Conservation (phyloP, 148 eudicot genomes). For the Fagopyrum tataricum region DNA sequence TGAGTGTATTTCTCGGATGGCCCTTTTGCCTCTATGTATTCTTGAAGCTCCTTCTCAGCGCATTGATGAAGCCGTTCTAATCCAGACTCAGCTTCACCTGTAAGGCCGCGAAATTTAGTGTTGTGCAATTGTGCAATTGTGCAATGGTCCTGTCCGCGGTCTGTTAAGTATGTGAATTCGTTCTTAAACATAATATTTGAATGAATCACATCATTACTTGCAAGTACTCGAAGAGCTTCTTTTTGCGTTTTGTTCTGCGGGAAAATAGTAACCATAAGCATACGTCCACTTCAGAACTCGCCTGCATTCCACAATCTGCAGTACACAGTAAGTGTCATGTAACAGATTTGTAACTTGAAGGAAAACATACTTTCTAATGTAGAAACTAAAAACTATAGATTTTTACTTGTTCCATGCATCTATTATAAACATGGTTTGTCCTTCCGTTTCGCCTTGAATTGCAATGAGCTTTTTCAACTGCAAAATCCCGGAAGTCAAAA, state of each 20-base stretch:
- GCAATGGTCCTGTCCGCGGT: too few species aligned
- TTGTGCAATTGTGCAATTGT: too few species aligned
- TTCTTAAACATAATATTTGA: too few species aligned
- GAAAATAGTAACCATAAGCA: constrained; percentile 85
- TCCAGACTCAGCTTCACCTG: constrained; percentile 94
- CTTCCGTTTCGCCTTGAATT: constrained; percentile 69
- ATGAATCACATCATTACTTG: constrained; percentile 40
- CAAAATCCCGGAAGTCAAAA: constrained; percentile 2
- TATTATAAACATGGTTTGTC: constrained; percentile 72
- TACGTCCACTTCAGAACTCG: constrained; percentile 92
- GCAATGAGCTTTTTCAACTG: constrained; percentile 52
- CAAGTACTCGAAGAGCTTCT: constrained; percentile 78
- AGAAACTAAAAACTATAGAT: not conserved
- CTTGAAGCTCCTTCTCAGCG: constrained; percentile 83
- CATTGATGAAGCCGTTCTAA: constrained; percentile 90
- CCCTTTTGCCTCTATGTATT: constrained; percentile 54
- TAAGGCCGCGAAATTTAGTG: constrained; percentile 5
- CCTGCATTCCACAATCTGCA: constrained; percentile 93
- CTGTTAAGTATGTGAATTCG: too few species aligned
- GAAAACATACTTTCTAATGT: not conserved
- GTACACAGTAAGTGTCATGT: not conserved
- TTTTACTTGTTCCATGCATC: constrained; percentile 86
- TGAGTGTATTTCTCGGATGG: constrained; percentile 64
- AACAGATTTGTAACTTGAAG: not conserved
- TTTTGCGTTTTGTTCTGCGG: constrained; percentile 67